phyloP scores from a whole-genome alignment of 495 filamentous ascomycete genomes.

The Amniculicola lignicola region DNA sequence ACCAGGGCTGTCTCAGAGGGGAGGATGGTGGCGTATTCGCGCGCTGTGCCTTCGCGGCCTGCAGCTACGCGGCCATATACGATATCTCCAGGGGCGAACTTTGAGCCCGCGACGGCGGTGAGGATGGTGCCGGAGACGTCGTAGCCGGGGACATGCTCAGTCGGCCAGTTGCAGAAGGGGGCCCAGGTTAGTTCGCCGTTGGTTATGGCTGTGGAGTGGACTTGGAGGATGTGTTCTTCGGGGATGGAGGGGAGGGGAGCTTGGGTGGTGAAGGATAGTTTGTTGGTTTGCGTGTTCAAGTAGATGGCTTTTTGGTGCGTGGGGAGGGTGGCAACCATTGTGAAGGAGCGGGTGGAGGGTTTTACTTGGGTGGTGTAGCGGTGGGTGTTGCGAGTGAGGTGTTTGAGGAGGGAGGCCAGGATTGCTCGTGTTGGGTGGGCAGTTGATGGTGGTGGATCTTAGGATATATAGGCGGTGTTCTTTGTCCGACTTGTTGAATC shows the following conservation, averaged over 20 bases:
- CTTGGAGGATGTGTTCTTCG: conserved; percentile 57
- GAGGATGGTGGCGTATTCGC: conserved; percentile 52
- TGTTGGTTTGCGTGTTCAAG: conserved; percentile 21
- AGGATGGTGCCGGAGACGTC: conserved; percentile 57
- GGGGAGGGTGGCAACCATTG: conserved; percentile 9
- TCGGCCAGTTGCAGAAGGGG: conserved; percentile 44
- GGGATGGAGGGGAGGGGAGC: conserved; percentile 2
- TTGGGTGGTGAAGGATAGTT: conserved; percentile 10
- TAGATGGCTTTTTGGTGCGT: conserved; percentile 16
- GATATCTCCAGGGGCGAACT: conserved; percentile 51
- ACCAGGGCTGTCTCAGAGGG: conserved; percentile 53
- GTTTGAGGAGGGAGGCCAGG: too few species aligned
- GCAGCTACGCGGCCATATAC: conserved; percentile 53
- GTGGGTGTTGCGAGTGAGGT: too few species aligned
- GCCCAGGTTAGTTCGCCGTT: conserved; percentile 55
- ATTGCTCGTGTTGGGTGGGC: too few species aligned
- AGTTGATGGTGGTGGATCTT: too few species aligned
- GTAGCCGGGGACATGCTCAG: conserved; percentile 50
- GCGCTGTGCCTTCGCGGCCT: conserved; percentile 49
- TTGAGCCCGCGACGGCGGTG: conserved; percentile 47
- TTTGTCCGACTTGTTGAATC: too few species aligned
- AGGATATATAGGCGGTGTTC: too few species aligned
- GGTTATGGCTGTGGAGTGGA: conserved; percentile 57
- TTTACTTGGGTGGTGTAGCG: too few species aligned
- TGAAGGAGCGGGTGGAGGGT: too few species aligned